Evolutionary conservation across 148 eudicot genomes (phyloP), one percentile per base, ranked within the genome.

Genomic region (Spergularia marina): DNA sequence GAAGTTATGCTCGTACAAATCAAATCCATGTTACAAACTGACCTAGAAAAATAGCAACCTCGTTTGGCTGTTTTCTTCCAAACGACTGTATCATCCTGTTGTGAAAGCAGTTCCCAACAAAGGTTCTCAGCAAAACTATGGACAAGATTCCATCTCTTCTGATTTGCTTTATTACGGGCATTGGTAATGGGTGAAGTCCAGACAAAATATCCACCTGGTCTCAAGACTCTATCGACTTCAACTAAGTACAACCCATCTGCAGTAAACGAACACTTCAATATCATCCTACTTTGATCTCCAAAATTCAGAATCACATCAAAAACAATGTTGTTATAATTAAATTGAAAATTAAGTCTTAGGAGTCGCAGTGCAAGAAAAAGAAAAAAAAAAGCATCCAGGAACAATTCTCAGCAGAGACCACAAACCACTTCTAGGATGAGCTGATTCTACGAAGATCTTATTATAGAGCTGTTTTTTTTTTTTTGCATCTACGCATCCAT

Each of bases 151-250:
- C 99, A 96, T 82, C 82, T 86, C 80, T 96, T 92, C 78, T 82
- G 88, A 73, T 89, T 88, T 70, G 70, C 89, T 83, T 96, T 96
- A 57, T 91, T 89, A 74, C 91, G 98, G 44, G 91, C 81, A 81
- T 86, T 89, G 73, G 92, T 92, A 59, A 95, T 79, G 49, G 91
- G 97, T 65, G 97, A 93, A 68, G 98, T 96, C 99, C 99, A 96
- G 55, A 96, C 99, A 85, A 96, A 96, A 78, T 96, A 96, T 83
- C 98, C 99, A 79, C 99, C 97, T 34, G 99, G 99, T 77, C 91
- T 84, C 79, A 96, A 75, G 71, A 92, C 86, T 78, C 99, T 86
- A 84, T 96, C 97, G 77, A 82, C 99, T 86, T 96, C 99, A 77
- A 88, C 68, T 82, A 96, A 85, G 82, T 84, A 84, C 73, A 87